A percentile compares a stretch with the other conserved stretches of the same genome.
Conservation (phyloP, 2,329 filamentous ascomycete species). For the Monilinia laxa region DNA sequence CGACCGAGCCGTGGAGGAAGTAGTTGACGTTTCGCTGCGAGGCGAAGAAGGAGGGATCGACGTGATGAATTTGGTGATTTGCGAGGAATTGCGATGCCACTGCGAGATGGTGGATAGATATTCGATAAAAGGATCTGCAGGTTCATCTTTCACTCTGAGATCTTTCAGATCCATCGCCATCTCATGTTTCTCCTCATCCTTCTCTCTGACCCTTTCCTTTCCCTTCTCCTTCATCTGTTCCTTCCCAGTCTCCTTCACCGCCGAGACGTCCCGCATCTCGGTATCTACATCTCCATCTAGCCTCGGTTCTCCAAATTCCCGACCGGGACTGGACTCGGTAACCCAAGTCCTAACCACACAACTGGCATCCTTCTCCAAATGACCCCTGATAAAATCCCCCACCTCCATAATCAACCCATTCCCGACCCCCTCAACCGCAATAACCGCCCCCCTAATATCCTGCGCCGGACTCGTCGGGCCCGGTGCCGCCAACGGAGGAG, state of each 20-base stretch:
- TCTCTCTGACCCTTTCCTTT: neutral
- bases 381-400: conserved; percentile 57
- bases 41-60: conserved; percentile 29
- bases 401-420: conserved; percentile 52
- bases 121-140: conserved; percentile 47
- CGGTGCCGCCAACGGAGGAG: conserved; percentile 58
- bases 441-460: conserved; percentile 69
- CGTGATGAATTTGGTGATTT: conserved; percentile 63
- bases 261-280: conserved; percentile 28
- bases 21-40: neutral
- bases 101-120: conserved; percentile 67
- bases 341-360: conserved; percentile 38
- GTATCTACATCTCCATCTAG: conserved; percentile 22
- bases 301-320: neutral
- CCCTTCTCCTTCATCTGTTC: neutral
- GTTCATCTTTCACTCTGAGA: neutral
- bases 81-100: conserved; percentile 74
- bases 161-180: conserved; percentile 15
- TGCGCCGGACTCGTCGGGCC: conserved; percentile 40
- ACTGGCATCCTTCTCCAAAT: conserved; percentile 35
- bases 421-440: conserved; percentile 78
- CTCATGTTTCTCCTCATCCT: neutral
- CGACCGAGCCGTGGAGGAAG: neutral
- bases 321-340: conserved; percentile 9
- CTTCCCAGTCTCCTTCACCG: neutral